Percentiles rank a stretch among this genome's conserved stretches.
Evolutionary conservation across 2,329 filamentous ascomycete genomes (phyloP).

Genomic region (Colletotrichum tanaceti): DNA sequence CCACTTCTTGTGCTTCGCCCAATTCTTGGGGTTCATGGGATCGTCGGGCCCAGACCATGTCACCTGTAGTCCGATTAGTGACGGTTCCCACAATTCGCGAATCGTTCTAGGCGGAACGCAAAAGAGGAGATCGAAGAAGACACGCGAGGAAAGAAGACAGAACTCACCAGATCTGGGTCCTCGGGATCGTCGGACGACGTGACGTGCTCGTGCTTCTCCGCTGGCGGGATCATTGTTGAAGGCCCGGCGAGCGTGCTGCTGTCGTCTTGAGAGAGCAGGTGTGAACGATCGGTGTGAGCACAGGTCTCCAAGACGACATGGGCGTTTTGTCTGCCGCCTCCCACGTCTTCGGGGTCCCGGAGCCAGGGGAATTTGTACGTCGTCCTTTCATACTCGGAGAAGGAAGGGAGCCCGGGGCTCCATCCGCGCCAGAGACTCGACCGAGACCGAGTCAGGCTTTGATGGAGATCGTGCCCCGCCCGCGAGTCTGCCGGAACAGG

Average conservation of each 20-base stretch:
- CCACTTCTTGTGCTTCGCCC: conserved; percentile 53
- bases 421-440: conserved; percentile 48
- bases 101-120: not conserved
- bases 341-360: not conserved
- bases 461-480: conserved; percentile 16
- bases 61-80: conserved; percentile 44
- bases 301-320: conserved; percentile 9
- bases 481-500: conserved; percentile 24
- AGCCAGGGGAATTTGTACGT: conserved; percentile 48
- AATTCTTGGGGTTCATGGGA: conserved; percentile 58
- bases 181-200: conserved; percentile 22
- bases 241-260: not conserved
- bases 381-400: conserved; percentile 47
- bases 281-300: conserved; percentile 9
- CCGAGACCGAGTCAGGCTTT: conserved; percentile 40
- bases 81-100: not conserved
- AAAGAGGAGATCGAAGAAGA: not conserved
- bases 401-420: conserved; percentile 43
- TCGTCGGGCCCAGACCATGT: conserved; percentile 59
- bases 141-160: not conserved
- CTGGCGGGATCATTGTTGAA: not conserved
- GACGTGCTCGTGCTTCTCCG: conserved; percentile 13
- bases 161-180: conserved; percentile 44
- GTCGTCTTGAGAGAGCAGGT: conserved; percentile 7
- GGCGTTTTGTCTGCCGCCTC: not conserved